A percentile compares a stretch with the other conserved stretches of the same genome.
Evolutionary conservation across 345 rosid genomes (phyloP).

Genomic region (Trapa bicornis): DNA sequence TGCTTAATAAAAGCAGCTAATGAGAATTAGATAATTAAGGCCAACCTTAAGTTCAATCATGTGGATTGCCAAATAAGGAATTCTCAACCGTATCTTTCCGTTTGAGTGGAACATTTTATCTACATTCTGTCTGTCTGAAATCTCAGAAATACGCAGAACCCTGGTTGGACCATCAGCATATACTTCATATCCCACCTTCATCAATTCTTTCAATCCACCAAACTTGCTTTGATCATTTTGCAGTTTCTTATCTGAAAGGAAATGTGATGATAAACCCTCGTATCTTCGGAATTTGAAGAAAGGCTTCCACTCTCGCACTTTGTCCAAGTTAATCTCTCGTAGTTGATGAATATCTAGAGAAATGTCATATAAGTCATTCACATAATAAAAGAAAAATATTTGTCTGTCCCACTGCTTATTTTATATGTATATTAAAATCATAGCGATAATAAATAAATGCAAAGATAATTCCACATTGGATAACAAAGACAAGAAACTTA

Average conservation of each 20-base stretch:
- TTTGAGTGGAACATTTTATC: conserved; percentile 26
- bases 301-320: conserved; percentile 88
- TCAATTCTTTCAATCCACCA: conserved; percentile 30
- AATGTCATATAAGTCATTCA: conserved; percentile 12
- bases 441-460: background rate
- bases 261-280: conserved; percentile 45
- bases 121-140: conserved; percentile 35
- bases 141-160: conserved; percentile 67
- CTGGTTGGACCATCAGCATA: conserved; percentile 85
- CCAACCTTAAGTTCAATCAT: conserved; percentile 60
- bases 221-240: conserved; percentile 28
- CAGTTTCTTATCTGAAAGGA: conserved; percentile 24
- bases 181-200: conserved; percentile 76
- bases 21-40: conserved; percentile 27
- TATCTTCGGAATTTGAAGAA: conserved; percentile 43
- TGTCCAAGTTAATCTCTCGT: conserved; percentile 86
- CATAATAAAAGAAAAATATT: background rate
- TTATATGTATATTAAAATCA: background rate
- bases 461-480: background rate
- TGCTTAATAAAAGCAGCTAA: background rate
- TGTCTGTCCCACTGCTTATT: background rate
- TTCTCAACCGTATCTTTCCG: conserved; percentile 56
- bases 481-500: background rate
- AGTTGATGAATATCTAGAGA: conserved; percentile 44
- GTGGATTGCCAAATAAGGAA: conserved; percentile 48